A percentile compares a stretch with the other conserved stretches of the same genome.
These are phyloP conservation scores for Calonectria honghensis DNA, from an alignment of 2,329 filamentous ascomycete species.

Conservation along the genomic window DNA sequence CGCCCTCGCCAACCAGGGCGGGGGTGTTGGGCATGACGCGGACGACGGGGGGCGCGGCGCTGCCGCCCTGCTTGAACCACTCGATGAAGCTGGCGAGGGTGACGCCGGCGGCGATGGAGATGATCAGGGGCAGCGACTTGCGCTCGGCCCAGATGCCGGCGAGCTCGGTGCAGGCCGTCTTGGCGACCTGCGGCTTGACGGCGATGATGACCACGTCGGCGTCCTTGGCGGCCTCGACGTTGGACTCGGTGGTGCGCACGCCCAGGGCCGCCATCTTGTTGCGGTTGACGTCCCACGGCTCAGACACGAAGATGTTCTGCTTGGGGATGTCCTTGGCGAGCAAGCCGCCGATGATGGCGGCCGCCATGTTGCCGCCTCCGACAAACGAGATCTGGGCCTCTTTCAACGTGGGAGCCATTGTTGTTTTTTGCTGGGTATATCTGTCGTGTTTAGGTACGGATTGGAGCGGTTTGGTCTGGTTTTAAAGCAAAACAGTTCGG, in stretches of 20 bases:
- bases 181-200: slow-evolving; percentile 71
- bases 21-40: slow-evolving; percentile 73
- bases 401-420: slow-evolving; percentile 56
- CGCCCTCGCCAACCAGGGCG: slow-evolving; percentile 70
- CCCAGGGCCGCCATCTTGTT: slow-evolving; percentile 68
- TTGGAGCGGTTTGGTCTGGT: neutral
- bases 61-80: slow-evolving; percentile 64
- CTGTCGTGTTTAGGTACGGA: neutral
- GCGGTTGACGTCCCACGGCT: slow-evolving; percentile 73
- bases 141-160: slow-evolving; percentile 61
- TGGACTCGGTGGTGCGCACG: slow-evolving; percentile 67
- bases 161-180: slow-evolving; percentile 68
- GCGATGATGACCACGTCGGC: slow-evolving; percentile 70
- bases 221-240: slow-evolving; percentile 64
- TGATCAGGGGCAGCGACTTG: slow-evolving; percentile 63
- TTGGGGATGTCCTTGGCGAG: slow-evolving; percentile 65
- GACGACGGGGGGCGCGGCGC: slow-evolving; percentile 65
- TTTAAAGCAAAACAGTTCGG: slow-evolving; percentile 17
- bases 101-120: slow-evolving; percentile 71
- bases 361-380: slow-evolving; percentile 72
- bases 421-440: neutral
- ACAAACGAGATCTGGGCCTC: slow-evolving; percentile 61
- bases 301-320: slow-evolving; percentile 68
- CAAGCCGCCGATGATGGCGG: slow-evolving; percentile 71
- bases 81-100: slow-evolving; percentile 65